Base-by-base conservation (phyloP, 108 stramenopile genomes). In the Skeletonema menzelii region DNA sequence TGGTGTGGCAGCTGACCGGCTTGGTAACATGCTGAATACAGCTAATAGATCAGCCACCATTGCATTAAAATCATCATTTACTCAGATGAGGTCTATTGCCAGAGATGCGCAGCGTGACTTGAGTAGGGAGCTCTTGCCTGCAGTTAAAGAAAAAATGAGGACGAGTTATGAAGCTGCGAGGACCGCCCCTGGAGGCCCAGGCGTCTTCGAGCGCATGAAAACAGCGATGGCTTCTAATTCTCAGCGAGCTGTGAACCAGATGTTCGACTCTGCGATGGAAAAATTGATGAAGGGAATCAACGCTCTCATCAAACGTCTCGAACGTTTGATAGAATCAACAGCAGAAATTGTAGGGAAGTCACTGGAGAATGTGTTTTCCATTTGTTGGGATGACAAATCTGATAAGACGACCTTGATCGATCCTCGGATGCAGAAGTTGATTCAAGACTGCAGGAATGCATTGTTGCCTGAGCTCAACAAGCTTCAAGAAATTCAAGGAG, bases 131-230 rank as follows among this genome's bases (percentile, higher is more conserved):
- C 46, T 82, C 26, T 38, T 77, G 2, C 76, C 80, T 38, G 46
- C 70, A 17, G 80, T 84, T 0, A 60, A 81, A 24, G 66, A 69
- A 19, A 56, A 70, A 14, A 84, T 84, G 84, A 69, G 61, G 6
- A 5, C 47, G 11, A 66, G 61, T 2, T 84, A 84, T 56, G 12
- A 42, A 24, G 40, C 80, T 30, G 47, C 61, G 15, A 32, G 72
- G 27, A 63, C 19, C 17, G 84, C 82, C 19, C 56, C 37, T 26
- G 61, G 76, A 59, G 84, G 84, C 38, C 14, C 13, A 56, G 84
- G 84, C 11, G 67, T 20, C 22, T 84, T 77, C 35, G 56, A 59
- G n/a, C 56, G 84, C 14, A 84, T 84, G 80, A 77, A 81, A 58
- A 44, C 34, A 1, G 59, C 80, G 1, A 77, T 84, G 76, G 20